Evolutionary conservation across 2,329 filamentous ascomycete species (phyloP), one percentile per base, ranked within the genome.

Genomic region (Elsinoe australis): DNA sequence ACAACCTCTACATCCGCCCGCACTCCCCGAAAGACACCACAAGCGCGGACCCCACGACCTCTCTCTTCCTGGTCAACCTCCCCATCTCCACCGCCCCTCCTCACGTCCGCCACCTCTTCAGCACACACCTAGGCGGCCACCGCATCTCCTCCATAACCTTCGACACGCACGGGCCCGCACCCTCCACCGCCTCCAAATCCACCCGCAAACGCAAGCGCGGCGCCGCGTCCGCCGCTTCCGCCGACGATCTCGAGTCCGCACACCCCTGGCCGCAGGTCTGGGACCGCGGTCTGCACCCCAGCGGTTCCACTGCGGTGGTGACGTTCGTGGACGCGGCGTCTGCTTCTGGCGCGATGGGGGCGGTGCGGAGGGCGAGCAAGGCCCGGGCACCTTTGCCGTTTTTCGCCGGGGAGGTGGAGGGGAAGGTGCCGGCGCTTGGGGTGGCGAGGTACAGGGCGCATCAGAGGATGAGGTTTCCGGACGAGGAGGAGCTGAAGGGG

Each of bases 1-100:
- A 96, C 69, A 87, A 89, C 67, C 72, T 96, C 59, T 95, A 95
- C 69, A 69, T 96, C 49, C 86, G 87, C 55, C 80, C 80, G 49
- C 89, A 96, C 66, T 75, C 82, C 36, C 88, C 90, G 52, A 87
- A 84, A 67, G 75, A 85, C 32, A 80, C 85, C 10, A 84, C 83
- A 5, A 72, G 76, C n/a, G n/a, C n/a, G n/a, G n/a, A n/a, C 48
- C 31, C 39, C 39, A 4, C 45, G 19, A 76, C 85, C 64, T 84
- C 90, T 57, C 74, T 98, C 14, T 98, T 95, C 67, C 63, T 94
- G n/a, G 85, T 89, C 54, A 96, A 98, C 59, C 70, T 94, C 1
- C 92, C 92, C 5, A 73, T 83, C 53, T 89, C 95, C 61, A 82
- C 87, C 51, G 94, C 87, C 3, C 82, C 87, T 49, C 65, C 72